Conservation (phyloP, 805 yeast species). For the Cyberlindnera suaveolens region DNA sequence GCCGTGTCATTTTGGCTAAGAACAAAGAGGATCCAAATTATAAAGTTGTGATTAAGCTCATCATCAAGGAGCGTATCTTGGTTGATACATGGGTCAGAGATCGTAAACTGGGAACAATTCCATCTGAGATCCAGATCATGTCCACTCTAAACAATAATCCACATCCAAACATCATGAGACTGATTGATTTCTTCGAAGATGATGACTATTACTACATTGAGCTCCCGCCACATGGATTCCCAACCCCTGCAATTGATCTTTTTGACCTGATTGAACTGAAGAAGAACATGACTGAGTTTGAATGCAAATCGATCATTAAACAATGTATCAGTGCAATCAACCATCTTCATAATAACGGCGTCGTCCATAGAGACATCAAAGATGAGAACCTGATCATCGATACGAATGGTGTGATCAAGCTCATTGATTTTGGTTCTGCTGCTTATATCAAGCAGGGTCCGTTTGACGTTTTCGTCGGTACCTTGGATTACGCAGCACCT, state of each 20-base stretch:
- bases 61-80: conserved; percentile 84
- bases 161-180: conserved; percentile 80
- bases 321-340: conserved; percentile 76
- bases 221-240: conserved; percentile 83
- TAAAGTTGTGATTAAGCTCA: conserved; percentile 77
- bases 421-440: conserved; percentile 94
- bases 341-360: conserved; percentile 79
- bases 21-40: conserved; percentile 57
- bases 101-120: conserved; percentile 84
- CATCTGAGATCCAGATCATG: conserved; percentile 94
- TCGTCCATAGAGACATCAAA: conserved; percentile 90
- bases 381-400: conserved; percentile 93
- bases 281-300: conserved; percentile 72
- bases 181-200: conserved; percentile 92
- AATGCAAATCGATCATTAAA: conserved; percentile 68
- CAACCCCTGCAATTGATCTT: conserved; percentile 81
- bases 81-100: conserved; percentile 98
- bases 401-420: conserved; percentile 68
- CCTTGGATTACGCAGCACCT: conserved; percentile 96
- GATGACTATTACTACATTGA: conserved; percentile 84
- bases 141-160: conserved; percentile 69
- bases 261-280: conserved; percentile 89
- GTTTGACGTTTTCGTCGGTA: conserved; percentile 95
- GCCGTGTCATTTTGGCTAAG: conserved; percentile 79
- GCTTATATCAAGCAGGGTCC: conserved; percentile 90